Conservation (phyloP, 2,329 filamentous ascomycete genomes). For the Penicillium sp. region DNA sequence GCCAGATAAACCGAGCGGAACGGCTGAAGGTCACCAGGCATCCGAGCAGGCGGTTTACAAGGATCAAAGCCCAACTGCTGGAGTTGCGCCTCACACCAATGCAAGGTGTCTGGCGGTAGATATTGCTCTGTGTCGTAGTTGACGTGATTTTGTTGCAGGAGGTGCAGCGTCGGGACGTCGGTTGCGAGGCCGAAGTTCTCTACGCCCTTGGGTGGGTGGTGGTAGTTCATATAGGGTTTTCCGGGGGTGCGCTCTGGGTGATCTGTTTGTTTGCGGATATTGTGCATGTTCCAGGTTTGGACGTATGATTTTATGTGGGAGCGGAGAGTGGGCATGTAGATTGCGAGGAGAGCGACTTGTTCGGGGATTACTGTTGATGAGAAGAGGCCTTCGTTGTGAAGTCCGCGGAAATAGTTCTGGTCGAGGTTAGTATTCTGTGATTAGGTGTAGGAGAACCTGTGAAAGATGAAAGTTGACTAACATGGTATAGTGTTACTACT, state of each 20-base stretch:
- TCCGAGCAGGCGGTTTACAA: neutral
- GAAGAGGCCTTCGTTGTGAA: constrained; percentile 7
- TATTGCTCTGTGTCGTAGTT: constrained; percentile 10
- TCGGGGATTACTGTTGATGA: constrained; percentile 4
- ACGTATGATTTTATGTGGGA: constrained; percentile 9
- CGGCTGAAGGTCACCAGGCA: constrained; percentile 6
- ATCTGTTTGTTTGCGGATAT: constrained; percentile 10
- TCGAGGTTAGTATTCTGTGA: neutral
- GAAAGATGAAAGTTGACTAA: neutral
- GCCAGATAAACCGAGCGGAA: constrained; percentile 8
- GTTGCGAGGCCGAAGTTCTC: constrained; percentile 9
- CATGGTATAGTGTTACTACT: constrained; percentile 3
- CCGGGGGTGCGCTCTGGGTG: constrained; percentile 3
- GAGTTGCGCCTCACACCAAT: constrained; percentile 7
- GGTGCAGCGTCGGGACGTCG: neutral
- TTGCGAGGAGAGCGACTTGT: constrained; percentile 8
- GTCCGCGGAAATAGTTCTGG: constrained; percentile 11
- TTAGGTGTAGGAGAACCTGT: neutral
- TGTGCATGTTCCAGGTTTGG: constrained; percentile 12
- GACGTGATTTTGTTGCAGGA: neutral
- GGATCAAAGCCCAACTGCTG: constrained; percentile 11
- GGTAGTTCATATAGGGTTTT: constrained; percentile 13
- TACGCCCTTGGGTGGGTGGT: constrained; percentile 11
- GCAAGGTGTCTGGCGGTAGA: constrained; percentile 4
- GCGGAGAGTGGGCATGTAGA: constrained; percentile 12